Base-by-base conservation (phyloP, 75 land plant genomes). In the Pinus tabuliformis region DNA sequence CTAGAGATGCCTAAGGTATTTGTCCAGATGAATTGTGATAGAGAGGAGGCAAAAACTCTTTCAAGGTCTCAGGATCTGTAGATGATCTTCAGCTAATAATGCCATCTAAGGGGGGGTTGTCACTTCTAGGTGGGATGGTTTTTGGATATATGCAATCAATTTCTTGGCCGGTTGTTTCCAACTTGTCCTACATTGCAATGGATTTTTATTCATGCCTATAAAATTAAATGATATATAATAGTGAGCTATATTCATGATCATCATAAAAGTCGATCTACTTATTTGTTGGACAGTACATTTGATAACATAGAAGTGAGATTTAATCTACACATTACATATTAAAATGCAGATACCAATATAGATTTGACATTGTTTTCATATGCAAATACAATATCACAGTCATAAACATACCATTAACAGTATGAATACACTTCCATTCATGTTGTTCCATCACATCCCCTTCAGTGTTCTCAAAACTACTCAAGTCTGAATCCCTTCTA, bases 381-480 rank as follows among this genome's bases (percentile, higher is more conserved):
- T 5, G 5, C 70, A 65, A 62, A 65, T 65, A 65, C 21, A 33
- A 65, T 8, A 33, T 6, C 6, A 17, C 42, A 65, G 5, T 52
- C 57, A 8, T 22, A 58, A 3, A 77, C 52, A n/a, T 83, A 93
- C 99, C 99, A 83, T 93, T 88, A 18, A 88, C 73, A 30, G 97
- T 83, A 17, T 83, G 81, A 60, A 93, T 83, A 78, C 92, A 93
- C 82, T 86, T 96, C 99, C 99, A 96, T 39, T 91, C 77, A 60
- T 91, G 94, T 75, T 84, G 84, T 78, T 96, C 99, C 66, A 91
- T 52, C 20, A 88, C 94, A 86, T 96, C 97, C 22, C 85, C 86
- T 59, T 39, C 76, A 61, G 79, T 83, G 21, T 79, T 80, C 42
- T 88, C 91, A 62, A 80, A 81, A 13, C 26, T 58, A 54, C 83